Percentiles rank a stretch among this genome's conserved stretches.
Conservation (phyloP, 2,329 filamentous ascomycete genomes). For the Dactylonectria estremocensis region DNA sequence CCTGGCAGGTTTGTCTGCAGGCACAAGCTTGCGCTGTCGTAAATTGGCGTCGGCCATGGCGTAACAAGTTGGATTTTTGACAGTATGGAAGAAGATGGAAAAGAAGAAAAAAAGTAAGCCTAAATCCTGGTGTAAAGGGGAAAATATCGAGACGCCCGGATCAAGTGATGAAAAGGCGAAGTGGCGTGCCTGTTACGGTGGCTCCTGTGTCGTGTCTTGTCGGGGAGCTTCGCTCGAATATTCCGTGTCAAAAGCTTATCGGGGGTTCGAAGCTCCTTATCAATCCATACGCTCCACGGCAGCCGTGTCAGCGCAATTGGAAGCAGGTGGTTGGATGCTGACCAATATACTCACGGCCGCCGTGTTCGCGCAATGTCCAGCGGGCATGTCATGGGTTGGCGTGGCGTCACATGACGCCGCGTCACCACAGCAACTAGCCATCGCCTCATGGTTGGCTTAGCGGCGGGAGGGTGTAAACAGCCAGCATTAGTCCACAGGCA, state of each 20-base stretch:
- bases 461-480: slow-evolving; percentile 48
- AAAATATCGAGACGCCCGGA: slow-evolving; percentile 1
- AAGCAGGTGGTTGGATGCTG: slow-evolving; percentile 35
- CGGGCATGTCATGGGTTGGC: not conserved
- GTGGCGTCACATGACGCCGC: slow-evolving; percentile 41
- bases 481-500: slow-evolving; percentile 19
- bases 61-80: slow-evolving; percentile 17
- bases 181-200: slow-evolving; percentile 41
- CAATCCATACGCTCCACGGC: slow-evolving; percentile 35
- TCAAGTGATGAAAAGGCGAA: slow-evolving; percentile 17
- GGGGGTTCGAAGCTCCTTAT: slow-evolving; percentile 35
- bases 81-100: not conserved
- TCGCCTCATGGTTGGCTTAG: slow-evolving; percentile 31
- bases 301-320: slow-evolving; percentile 41
- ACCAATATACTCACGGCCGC: slow-evolving; percentile 33
- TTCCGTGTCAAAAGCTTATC: slow-evolving; percentile 44
- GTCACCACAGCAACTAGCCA: slow-evolving; percentile 43
- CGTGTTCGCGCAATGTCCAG: slow-evolving; percentile 4
- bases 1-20: slow-evolving; percentile 40
- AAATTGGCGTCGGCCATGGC: slow-evolving; percentile 58
- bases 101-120: not conserved
- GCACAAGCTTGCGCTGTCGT: slow-evolving; percentile 61
- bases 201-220: slow-evolving; percentile 25
- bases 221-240: slow-evolving; percentile 34
- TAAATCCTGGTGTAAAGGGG: not conserved